Evolutionary conservation across 148 eudicot genomes (phyloP).

Genomic region (Polygonum aviculare): DNA sequence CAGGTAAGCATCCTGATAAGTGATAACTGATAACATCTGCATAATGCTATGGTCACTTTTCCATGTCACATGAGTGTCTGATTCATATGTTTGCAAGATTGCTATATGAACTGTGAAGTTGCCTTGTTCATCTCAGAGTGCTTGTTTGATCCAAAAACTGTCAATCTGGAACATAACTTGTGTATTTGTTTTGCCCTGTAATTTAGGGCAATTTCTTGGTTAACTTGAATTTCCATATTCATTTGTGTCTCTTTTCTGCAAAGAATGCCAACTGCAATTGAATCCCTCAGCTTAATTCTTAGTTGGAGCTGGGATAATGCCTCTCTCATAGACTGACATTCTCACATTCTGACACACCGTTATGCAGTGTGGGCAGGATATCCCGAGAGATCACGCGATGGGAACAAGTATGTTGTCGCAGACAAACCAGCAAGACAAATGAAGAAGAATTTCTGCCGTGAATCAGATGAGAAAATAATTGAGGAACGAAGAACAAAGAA

Average conservation of each 20-base stretch:
- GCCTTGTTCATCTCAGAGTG: background rate
- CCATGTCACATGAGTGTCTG: background rate
- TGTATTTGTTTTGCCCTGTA: background rate
- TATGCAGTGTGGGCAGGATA: constrained; percentile 96
- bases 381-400: constrained; percentile 79
- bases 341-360: background rate
- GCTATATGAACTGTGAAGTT: background rate
- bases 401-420: constrained; percentile 80
- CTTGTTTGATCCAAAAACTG: background rate
- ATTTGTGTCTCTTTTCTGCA: background rate
- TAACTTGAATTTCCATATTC: background rate
- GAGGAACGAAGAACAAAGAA: constrained; percentile 68
- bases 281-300: background rate
- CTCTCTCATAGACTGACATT: background rate
- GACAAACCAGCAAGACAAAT: constrained; percentile 63
- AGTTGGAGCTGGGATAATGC: background rate
- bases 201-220: background rate
- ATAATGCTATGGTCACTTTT: background rate
- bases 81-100: background rate
- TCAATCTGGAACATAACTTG: background rate
- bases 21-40: background rate
- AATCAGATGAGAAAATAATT: constrained; percentile 47
- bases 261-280: background rate
- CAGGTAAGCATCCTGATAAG: constrained; percentile 39
- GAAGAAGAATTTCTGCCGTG: constrained; percentile 48